Evolutionary conservation across 495 filamentous ascomycete species (phyloP), one percentile per base, ranked within the genome.

Genomic region (Entonaema liquescens): DNA sequence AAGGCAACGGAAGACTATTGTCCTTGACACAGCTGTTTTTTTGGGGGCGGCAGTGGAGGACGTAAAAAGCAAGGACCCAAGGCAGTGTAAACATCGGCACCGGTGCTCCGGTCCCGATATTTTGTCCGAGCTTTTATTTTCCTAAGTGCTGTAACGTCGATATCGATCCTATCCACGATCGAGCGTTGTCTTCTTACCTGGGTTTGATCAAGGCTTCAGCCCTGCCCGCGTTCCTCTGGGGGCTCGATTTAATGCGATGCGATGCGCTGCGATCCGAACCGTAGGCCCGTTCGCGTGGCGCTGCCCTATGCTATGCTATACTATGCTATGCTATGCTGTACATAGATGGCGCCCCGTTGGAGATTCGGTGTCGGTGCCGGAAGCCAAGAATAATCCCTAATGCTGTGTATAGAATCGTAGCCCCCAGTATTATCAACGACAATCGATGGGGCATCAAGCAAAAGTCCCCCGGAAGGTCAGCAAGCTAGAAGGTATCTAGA

Each of bases 41-140:
- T 67, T 67, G 65, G 65, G 58, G 65, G 65, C 59, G 38, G 59
- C 31, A 29, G 54, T 59, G 23, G 15, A 56, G 29, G 26, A 36
- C 9, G 53, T 31, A 35, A 40, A 28, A 59, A 44, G 36, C 56
- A 59, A 28, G 21, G 56, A 12, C 29, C 36, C 38, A 33, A 38
- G 54, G 54, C 54, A 42, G 56, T 59, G 56, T 59, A 29, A 17
- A 21, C 53, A 38, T 63, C 44, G 67, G 53, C 54, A 5, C 67
- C 59, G 67, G 60, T 26, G 33, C 42, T 65, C 61, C 70, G 65
- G 70, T 33, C 58, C 65, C 70, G 65, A 69, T 17, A 17, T 7
- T n/a, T 42, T 19, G 31, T 42, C n/a, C 13, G 8, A 44, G n/a
- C n/a, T 23, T 57, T 40, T 57, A 23, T 57, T 35, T 15, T 57